A percentile compares a stretch with the other conserved stretches of the same genome.
Evolutionary conservation across 495 filamentous ascomycete genomes (phyloP).

Genomic region (Paragyromitra xinjiangensis): DNA sequence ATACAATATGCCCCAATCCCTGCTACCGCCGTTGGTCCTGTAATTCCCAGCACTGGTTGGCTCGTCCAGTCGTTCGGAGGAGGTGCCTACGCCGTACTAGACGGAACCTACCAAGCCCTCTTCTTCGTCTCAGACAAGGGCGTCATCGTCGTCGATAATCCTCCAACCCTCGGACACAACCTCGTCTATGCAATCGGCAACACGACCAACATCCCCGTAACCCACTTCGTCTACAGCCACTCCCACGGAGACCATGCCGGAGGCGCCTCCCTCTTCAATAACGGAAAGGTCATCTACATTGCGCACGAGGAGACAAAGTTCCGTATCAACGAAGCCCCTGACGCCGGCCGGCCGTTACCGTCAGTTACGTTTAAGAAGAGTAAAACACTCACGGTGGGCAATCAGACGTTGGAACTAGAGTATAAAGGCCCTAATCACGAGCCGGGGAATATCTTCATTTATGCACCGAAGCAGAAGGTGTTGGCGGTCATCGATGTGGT

Average conservation of each 20-base stretch:
- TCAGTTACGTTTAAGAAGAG: constrained; percentile 56
- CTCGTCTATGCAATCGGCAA: constrained; percentile 59
- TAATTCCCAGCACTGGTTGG: constrained; percentile 54
- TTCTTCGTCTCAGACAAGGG: constrained; percentile 59
- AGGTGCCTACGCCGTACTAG: constrained; percentile 61
- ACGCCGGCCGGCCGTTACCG: constrained; percentile 58
- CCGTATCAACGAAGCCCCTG: constrained; percentile 42
- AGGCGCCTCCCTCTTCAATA: constrained; percentile 56
- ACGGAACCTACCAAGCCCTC: constrained; percentile 57
- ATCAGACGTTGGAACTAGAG: constrained; percentile 60
- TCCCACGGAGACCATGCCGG: constrained; percentile 61
- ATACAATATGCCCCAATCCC: constrained; percentile 22
- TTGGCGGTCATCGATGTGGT: constrained; percentile 61
- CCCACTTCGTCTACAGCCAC: constrained; percentile 61
- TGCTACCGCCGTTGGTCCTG: constrained; percentile 23
- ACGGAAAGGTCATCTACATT: constrained; percentile 54
- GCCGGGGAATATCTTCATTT: constrained; percentile 61
- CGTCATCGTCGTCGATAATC: constrained; percentile 61
- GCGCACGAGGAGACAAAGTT: constrained; percentile 57
- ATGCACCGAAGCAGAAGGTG: constrained; percentile 58
- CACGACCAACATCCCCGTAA: constrained; percentile 57
- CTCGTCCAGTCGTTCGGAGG: constrained; percentile 57
- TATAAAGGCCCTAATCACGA: constrained; percentile 61
- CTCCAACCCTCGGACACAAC: constrained; percentile 60
- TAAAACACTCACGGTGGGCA: constrained; percentile 56